Conservation (phyloP, 2,329 filamentous ascomycete species). For the Neurospora sp. region DNA sequence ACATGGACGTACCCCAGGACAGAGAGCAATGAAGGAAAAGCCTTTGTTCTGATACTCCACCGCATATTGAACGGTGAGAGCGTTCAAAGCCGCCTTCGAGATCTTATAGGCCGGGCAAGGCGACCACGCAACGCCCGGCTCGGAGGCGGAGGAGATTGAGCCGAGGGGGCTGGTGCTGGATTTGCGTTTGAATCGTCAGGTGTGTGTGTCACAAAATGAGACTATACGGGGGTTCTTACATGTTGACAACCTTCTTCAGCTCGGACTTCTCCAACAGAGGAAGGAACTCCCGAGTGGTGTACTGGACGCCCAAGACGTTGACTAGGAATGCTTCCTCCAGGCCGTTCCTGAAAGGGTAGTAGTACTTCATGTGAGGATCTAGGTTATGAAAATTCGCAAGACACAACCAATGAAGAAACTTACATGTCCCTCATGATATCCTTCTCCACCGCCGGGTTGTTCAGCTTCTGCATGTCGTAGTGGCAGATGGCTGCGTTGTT, state of each 20-base stretch:
- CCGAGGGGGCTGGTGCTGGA: slow-evolving; percentile 9
- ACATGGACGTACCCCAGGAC: slow-evolving; percentile 31
- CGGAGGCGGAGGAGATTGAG: slow-evolving; percentile 10
- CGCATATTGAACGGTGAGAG: slow-evolving; percentile 35
- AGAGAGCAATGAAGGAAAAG: slow-evolving; percentile 34
- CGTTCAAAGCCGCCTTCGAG: slow-evolving; percentile 37
- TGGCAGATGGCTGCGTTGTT: slow-evolving; percentile 5
- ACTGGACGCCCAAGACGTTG: slow-evolving; percentile 13
- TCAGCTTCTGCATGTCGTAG: slow-evolving; percentile 14
- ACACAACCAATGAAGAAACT: background rate
- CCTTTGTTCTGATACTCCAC: slow-evolving; percentile 29
- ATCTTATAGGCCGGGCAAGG: slow-evolving; percentile 21
- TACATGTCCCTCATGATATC: slow-evolving; percentile 25
- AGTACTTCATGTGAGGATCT: background rate
- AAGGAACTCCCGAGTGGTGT: slow-evolving; percentile 3
- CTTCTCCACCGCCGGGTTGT: background rate
- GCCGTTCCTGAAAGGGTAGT: slow-evolving; percentile 6
- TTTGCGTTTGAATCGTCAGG: background rate
- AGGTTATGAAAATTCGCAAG: background rate
- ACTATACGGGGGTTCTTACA: slow-evolving; percentile 20
- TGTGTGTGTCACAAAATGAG: background rate
- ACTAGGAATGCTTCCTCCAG: slow-evolving; percentile 22
- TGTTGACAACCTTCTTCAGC: slow-evolving; percentile 34
- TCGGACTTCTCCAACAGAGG: slow-evolving; percentile 3
- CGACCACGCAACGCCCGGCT: slow-evolving; percentile 24